A percentile compares a stretch with the other conserved stretches of the same genome.
phyloP scores from a whole-genome alignment of 192 early-diverging fungal genomes.

The Phlyctochytrium arcticum region DNA sequence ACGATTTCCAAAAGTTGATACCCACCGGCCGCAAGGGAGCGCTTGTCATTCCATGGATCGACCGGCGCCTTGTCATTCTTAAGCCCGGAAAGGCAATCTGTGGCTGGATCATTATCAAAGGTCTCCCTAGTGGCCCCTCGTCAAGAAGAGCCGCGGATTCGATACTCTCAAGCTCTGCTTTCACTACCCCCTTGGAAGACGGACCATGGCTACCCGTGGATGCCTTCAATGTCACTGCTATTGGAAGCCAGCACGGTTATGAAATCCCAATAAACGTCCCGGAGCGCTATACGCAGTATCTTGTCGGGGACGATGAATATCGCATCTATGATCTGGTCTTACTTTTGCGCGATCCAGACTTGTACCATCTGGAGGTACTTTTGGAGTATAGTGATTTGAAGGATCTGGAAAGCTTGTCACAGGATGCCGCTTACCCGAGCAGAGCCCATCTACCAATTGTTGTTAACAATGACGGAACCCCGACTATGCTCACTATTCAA shows the following conservation, averaged over 20 bases:
- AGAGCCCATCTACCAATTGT: background rate
- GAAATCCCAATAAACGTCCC: background rate
- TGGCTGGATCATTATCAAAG: conserved; percentile 17
- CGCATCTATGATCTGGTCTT: conserved; percentile 1
- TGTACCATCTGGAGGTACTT: conserved; percentile 1
- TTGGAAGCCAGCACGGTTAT: conserved; percentile 9
- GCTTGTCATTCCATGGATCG: conserved; percentile 8
- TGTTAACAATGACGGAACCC: background rate
- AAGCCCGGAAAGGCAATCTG: conserved; percentile 1
- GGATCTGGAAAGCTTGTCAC: background rate
- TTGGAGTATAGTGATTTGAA: conserved; percentile 3
- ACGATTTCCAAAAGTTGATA: background rate
- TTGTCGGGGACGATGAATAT: background rate
- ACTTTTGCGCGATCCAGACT: conserved; percentile 12
- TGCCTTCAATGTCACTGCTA: background rate
- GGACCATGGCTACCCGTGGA: conserved; percentile 1
- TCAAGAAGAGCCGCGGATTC: background rate
- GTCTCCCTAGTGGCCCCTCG: background rate
- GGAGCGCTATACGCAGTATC: background rate
- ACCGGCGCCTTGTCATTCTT: background rate
- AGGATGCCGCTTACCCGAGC: background rate
- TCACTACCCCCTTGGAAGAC: background rate
- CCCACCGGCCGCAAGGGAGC: background rate
- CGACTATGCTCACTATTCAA: background rate
- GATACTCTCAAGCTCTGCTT: background rate